A percentile compares a stretch with the other conserved stretches of the same genome.
Evolutionary conservation across 495 filamentous ascomycete genomes (phyloP).

Genomic region (Podospora sp.): DNA sequence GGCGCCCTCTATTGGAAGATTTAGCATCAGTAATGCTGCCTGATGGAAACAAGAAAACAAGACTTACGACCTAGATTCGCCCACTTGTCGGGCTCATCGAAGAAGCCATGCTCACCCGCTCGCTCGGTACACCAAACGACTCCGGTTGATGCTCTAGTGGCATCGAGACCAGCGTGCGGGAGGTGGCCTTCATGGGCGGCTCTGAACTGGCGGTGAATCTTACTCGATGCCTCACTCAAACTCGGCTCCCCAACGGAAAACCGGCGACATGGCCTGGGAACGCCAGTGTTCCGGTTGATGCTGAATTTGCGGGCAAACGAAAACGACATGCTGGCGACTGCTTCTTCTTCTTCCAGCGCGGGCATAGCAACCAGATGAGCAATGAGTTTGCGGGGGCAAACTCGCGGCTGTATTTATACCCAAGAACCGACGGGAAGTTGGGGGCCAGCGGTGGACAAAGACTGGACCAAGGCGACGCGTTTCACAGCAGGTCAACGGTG

Average conservation of each 20-base stretch:
- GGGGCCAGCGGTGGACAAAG: background rate
- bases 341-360: background rate
- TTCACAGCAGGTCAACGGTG: background rate
- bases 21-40: background rate
- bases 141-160: slow-evolving; percentile 77
- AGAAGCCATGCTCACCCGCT: slow-evolving; percentile 76
- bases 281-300: slow-evolving; percentile 59
- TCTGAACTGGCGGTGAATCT: slow-evolving; percentile 84
- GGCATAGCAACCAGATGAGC: background rate
- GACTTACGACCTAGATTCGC: slow-evolving; percentile 77
- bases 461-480: background rate
- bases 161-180: slow-evolving; percentile 86
- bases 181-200: slow-evolving; percentile 84
- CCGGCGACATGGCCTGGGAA: slow-evolving; percentile 50
- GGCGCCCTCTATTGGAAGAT: slow-evolving; percentile 62
- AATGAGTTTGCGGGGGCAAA: background rate
- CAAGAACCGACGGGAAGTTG: background rate
- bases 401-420: background rate
- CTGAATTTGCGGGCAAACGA: slow-evolving; percentile 56
- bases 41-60: background rate
- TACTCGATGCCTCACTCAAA: slow-evolving; percentile 67
- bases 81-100: slow-evolving; percentile 80
- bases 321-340: slow-evolving; percentile 22
- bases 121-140: slow-evolving; percentile 87
- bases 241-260: slow-evolving; percentile 57